Evolutionary conservation across 164 flowering plant species (phyloP), one percentile per base, ranked within the genome.

Genomic region (Macadamia integrifolia): DNA sequence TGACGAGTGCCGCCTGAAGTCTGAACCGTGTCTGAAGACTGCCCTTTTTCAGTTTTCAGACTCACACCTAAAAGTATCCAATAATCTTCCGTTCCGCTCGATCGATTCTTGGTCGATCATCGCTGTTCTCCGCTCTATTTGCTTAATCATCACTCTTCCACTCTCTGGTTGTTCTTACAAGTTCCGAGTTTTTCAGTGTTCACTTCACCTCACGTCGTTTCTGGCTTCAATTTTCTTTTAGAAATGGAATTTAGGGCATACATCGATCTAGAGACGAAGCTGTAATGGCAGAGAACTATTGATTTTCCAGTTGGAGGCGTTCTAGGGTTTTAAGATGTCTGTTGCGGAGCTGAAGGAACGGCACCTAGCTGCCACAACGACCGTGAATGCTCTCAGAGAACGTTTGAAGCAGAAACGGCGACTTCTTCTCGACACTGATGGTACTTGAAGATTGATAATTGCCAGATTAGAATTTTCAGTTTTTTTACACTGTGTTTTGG

Each of bases 281-380:
- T 49, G 31, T 64, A 32, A 70, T 64, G 57, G 29, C 72, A 12
- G 30, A 14, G 9, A 62, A 17, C 44, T 56, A 46, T 31, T 64
- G 52, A 58, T 60, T 66, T 46, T 28, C 15, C 17, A 2, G 31
- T 53, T 17, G 1, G 14, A 29, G 62, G 6, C 31, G 6, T 29
- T 66, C 18, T 28, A 29, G 56, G 53, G 42, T 35, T 58, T 65
- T 49, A 69, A 73, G 66, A 87, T 86, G 96, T 87, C 97, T 2
- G 93, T 88, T 3, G 71, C 92, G 65, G 97, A 91, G 81, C 83
- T 93, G 48, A 89, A 86, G 66, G 93, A 90, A 80, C 81, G 89
- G 60, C 96, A 93, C 67, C 58, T 58, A 62, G 88, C 88, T 29
- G 98, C 97, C 3, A 74, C 81, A 3, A 83, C 83, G 63, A 77